phyloP scores from a whole-genome alignment of 345 rosid species.

The Camelina neglecta region DNA sequence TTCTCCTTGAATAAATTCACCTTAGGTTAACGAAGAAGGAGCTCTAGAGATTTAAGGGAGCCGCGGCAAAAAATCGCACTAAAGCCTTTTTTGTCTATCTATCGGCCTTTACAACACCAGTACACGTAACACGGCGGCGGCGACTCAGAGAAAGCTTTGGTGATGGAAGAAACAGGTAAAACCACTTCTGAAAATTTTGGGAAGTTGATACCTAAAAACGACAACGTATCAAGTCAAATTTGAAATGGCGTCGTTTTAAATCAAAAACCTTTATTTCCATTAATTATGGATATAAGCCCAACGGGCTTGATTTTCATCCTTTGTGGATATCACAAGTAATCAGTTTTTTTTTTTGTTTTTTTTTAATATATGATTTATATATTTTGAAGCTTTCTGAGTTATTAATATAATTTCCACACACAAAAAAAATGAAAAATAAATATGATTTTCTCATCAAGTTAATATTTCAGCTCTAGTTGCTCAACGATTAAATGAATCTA shows the following conservation, averaged over 20 bases:
- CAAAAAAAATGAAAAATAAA: too few relatives aligned
- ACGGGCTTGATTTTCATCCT: too few relatives aligned
- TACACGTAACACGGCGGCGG: conserved; percentile 17
- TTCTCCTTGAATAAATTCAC: not conserved
- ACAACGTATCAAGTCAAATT: not conserved
- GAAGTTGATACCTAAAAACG: not conserved
- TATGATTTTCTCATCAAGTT: not conserved
- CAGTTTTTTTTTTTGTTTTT: too few relatives aligned
- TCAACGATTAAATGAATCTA: too few relatives aligned
- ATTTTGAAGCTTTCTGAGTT: too few relatives aligned
- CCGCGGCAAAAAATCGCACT: not conserved
- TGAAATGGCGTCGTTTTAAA: not conserved
- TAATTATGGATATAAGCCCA: too few relatives aligned
- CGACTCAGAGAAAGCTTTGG: not conserved
- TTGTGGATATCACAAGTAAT: too few relatives aligned
- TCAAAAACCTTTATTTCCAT: too few relatives aligned
- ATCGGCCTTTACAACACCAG: not conserved
- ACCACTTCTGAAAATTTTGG: not conserved
- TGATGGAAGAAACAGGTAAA: not conserved
- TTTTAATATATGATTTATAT: too few relatives aligned
- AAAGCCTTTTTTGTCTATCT: not conserved
- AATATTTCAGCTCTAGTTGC: not conserved
- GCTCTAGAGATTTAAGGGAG: not conserved
- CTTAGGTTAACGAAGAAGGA: not conserved
- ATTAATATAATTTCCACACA: too few relatives aligned